These are phyloP conservation scores for Zychaea mexicana DNA, from an alignment of 371 early-diverging fungal genomes.

Conservation along the genomic window DNA sequence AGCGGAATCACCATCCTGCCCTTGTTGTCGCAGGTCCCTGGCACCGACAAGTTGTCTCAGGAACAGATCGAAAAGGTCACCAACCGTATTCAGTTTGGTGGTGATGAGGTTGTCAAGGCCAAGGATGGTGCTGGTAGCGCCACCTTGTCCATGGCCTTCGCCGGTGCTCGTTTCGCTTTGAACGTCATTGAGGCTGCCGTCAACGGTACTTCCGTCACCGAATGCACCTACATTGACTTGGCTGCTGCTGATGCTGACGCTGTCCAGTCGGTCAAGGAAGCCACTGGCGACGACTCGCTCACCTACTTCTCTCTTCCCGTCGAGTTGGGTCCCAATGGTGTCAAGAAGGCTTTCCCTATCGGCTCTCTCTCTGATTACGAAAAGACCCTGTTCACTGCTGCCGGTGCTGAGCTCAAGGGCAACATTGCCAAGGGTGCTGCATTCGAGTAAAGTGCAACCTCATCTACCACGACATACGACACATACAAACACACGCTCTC, in stretches of 20 bases:
- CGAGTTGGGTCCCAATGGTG: conserved; percentile 83
- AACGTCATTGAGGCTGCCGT: conserved; percentile 69
- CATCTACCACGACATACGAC: too few species aligned
- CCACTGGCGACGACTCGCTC: conserved; percentile 45
- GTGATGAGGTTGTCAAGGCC: conserved; percentile 95
- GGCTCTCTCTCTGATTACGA: conserved; percentile 72
- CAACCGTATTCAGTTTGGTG: conserved; percentile 91
- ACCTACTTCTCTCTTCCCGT: conserved; percentile 86
- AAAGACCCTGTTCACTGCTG: conserved; percentile 67
- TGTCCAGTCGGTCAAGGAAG: conserved; percentile 56
- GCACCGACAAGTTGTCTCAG: conserved; percentile 59
- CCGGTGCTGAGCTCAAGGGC: conserved; percentile 76
- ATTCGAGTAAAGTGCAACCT: conserved; percentile 43
- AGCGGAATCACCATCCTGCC: conserved; percentile 91
- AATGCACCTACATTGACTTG: conserved; percentile 83
- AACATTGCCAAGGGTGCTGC: conserved; percentile 76
- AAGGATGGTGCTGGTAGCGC: conserved; percentile 85
- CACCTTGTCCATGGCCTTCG: conserved; percentile 92
- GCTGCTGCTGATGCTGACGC: conserved; percentile 61
- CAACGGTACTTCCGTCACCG: conserved; percentile 62
- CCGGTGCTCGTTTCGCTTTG: conserved; percentile 86
- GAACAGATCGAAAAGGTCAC: conserved; percentile 78
- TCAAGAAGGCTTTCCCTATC: conserved; percentile 69
- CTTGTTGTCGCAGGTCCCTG: conserved; percentile 69
- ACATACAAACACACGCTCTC: too few species aligned